Evolutionary conservation across 2,329 filamentous ascomycete genomes (phyloP).

Genomic region (Monilinia aucupariae): DNA sequence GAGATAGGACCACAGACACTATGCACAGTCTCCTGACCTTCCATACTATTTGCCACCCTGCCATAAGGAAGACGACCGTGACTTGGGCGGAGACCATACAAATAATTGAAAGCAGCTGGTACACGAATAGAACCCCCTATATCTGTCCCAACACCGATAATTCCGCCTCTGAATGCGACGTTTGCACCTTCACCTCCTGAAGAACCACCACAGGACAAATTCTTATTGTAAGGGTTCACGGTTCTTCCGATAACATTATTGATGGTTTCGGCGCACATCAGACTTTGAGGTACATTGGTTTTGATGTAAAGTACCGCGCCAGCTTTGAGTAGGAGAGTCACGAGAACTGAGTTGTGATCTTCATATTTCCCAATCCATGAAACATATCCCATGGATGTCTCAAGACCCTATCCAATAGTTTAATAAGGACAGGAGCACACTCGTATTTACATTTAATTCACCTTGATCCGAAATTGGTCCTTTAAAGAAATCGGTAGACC

Average conservation of each 20-base stretch:
- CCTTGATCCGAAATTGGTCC: conserved; percentile 57
- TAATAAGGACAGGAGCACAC: neutral
- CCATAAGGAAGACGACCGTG: conserved; percentile 33
- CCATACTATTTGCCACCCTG: conserved; percentile 34
- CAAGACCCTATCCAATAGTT: conserved; percentile 39
- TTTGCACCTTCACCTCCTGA: conserved; percentile 36
- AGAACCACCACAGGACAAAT: conserved; percentile 30
- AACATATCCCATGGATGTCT: conserved; percentile 58
- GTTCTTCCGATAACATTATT: conserved; percentile 42
- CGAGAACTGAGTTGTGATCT: conserved; percentile 42
- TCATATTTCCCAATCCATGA: conserved; percentile 38
- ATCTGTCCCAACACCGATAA: conserved; percentile 34
- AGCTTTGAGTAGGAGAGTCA: conserved; percentile 37
- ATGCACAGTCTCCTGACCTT: conserved; percentile 41
- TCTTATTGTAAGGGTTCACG: conserved; percentile 32
- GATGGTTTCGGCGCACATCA: conserved; percentile 39
- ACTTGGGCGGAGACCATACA: conserved; percentile 37
- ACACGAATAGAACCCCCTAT: conserved; percentile 35
- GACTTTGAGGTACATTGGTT: conserved; percentile 39
- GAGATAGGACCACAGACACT: conserved; percentile 34
- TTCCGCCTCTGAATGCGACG: conserved; percentile 32
- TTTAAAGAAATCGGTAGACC: conserved; percentile 56
- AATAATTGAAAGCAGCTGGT: conserved; percentile 37
- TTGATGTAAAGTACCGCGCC: conserved; percentile 41
- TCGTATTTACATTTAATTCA: neutral